Evolutionary conservation across 1,284 basidiomycete genomes (phyloP).

Genomic region (Cutaneotrichosporon sp.): DNA sequence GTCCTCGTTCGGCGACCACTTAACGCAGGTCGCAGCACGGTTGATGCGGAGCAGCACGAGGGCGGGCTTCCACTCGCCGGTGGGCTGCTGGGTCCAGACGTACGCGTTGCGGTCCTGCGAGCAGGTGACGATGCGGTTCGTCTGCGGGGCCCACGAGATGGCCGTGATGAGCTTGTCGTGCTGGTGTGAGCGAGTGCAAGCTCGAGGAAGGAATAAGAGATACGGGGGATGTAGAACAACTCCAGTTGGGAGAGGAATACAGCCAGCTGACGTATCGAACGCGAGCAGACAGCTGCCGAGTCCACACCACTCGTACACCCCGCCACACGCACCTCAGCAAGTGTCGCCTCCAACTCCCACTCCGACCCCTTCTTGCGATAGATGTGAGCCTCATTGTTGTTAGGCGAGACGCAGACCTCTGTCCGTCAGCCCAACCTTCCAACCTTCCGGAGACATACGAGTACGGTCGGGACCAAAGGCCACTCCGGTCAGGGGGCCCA

Average conservation of each 20-base stretch:
- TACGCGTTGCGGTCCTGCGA: conserved; percentile 99
- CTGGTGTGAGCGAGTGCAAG: conserved; percentile 54
- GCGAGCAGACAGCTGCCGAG: too few species aligned
- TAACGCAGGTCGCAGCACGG: conserved; percentile 89
- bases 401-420: conserved; percentile 91
- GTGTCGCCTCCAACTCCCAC: conserved; percentile 76
- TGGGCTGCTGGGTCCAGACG: conserved; percentile 84
- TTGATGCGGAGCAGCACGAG: conserved; percentile 95
- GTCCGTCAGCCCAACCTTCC: conserved; percentile 11
- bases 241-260: too few species aligned
- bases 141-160: conserved; percentile 96
- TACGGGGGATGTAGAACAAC: too few species aligned
- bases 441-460: conserved; percentile 59
- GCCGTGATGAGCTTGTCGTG: conserved; percentile 98
- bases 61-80: conserved; percentile 88
- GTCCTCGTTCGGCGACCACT: conserved; percentile 96
- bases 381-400: conserved; percentile 85
- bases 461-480: conserved; percentile 87
- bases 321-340: conserved; percentile 69
- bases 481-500: conserved; percentile 83
- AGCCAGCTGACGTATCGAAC: too few species aligned
- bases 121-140: conserved; percentile 96
- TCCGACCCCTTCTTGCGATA: conserved; percentile 63
- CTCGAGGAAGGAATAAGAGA: too few species aligned
- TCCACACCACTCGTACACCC: too few species aligned